Evolutionary conservation across 805 yeast genomes (phyloP), one percentile per base, ranked within the genome.

Genomic region (Candida manassasensis): DNA sequence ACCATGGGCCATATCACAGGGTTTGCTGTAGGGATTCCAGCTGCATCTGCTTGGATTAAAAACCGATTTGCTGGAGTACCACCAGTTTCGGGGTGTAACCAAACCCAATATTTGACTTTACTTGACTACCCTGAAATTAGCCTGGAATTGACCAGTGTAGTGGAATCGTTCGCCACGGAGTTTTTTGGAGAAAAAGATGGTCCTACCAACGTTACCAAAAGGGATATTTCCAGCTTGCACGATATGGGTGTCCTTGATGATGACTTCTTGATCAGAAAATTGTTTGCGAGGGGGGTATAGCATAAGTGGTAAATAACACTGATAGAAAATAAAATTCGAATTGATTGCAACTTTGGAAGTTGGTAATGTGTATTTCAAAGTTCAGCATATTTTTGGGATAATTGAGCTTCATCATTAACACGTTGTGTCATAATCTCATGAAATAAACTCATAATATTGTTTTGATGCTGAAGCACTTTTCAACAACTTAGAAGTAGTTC

Each of bases 51-150:
- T 4, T 52, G 55, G 57, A 34, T 49, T 1, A 35, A 35, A 7
- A 36, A 44, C 3, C 33, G 35, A 6, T 29, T 57, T 59, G 32
- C 52, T 49, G 29, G 65, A 61, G 17, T 71, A 61, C 39, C 75
- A 64, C 49, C 73, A 63, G 41, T 59, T 63, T 18, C 68, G 62
- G 50, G 76, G 64, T 29, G 75, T 61, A 43, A 67, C 71, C 71
- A 61, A 63, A 48, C 78, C 74, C 81, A 58, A 11, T 24, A 24
- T 11, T 24, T 24, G 6, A 8, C 27, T 7, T 8, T 24, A n/a
- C 12, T 24, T n/a, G 27, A 24, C 8, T 24, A 24, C 12, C 27
- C 27, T 6, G 12, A n/a, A 6, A 5, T 14, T 7, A 24, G 12
- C 12, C 27, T 14, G 9, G 27, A 24, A 24, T 24, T 24, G 12